Percentiles rank a stretch among this genome's conserved stretches.
These are phyloP conservation scores for Aphanomyces cochlioides DNA, from an alignment of 352 stramenopile genomes.

Conservation along the genomic window DNA sequence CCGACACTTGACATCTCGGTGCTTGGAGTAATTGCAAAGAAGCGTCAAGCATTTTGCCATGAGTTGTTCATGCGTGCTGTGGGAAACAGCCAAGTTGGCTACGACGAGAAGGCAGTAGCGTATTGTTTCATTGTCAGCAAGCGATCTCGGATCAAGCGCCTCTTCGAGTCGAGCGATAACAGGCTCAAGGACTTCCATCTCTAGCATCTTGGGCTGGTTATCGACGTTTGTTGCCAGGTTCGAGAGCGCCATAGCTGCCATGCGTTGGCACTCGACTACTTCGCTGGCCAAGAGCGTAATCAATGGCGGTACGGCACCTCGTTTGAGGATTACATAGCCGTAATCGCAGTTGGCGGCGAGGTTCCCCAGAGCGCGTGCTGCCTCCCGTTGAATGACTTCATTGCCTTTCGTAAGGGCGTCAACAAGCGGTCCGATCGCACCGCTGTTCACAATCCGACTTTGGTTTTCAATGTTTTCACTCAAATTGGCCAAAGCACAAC, in stretches of 20 bases:
- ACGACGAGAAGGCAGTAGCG: conserved; percentile 94
- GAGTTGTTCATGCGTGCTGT: conserved; percentile 76
- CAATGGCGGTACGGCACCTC: conserved; percentile 79
- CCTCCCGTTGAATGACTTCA: conserved; percentile 88
- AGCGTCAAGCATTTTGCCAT: conserved; percentile 79
- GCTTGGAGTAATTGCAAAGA: conserved; percentile 90
- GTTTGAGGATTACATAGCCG: conserved; percentile 86
- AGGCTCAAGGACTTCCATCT: conserved; percentile 79
- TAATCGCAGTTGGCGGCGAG: conserved; percentile 95
- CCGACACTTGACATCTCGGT: conserved; percentile 94
- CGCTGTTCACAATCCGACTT: conserved; percentile 82
- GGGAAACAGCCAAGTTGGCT: conserved; percentile 88
- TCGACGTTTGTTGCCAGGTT: conserved; percentile 94
- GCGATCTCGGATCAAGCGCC: conserved; percentile 88
- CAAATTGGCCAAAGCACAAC: conserved; percentile 94
- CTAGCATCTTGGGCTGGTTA: conserved; percentile 90
- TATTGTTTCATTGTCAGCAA: conserved; percentile 93
- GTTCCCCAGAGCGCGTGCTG: conserved; percentile 90
- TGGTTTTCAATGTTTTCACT: conserved; percentile 93
- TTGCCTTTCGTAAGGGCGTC: conserved; percentile 68
- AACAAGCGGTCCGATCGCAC: conserved; percentile 84
- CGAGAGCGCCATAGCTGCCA: conserved; percentile 93
- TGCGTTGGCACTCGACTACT: conserved; percentile 90
- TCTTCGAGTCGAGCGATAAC: conserved; percentile 86
- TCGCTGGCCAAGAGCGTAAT: conserved; percentile 86